phyloP scores from a whole-genome alignment of 352 stramenopile species.

The Globisporangium mamillatum region DNA sequence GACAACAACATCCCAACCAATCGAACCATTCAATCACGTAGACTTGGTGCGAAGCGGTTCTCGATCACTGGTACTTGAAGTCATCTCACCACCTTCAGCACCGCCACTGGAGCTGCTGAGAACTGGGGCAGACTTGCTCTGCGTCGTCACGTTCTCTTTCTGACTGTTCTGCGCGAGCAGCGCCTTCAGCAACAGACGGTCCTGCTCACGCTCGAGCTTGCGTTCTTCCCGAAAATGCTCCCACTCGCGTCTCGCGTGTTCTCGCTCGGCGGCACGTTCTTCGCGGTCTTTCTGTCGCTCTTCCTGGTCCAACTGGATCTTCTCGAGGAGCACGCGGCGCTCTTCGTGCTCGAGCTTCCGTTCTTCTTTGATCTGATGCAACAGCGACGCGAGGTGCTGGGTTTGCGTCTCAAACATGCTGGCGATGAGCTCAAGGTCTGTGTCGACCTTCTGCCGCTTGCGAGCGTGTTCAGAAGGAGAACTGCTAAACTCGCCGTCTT shows the following conservation, averaged over 20 bases:
- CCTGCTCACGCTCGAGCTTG: slow-evolving; percentile 10
- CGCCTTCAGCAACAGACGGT: slow-evolving; percentile 7
- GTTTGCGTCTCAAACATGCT: slow-evolving; percentile 14
- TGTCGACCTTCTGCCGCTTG: slow-evolving; percentile 4
- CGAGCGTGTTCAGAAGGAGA: not conserved
- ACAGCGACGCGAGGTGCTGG: slow-evolving; percentile 14
- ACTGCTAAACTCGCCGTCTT: not conserved
- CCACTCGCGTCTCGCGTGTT: slow-evolving; percentile 7
- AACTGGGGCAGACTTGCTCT: not conserved
- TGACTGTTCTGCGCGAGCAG: slow-evolving; percentile 5
- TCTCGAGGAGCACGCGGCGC: slow-evolving; percentile 4
- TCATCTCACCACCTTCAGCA: not conserved
- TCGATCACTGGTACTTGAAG: not conserved
- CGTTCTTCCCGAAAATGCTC: slow-evolving; percentile 14
- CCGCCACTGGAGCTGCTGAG: not conserved
- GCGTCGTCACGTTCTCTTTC: not conserved
- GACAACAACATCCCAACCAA: not conserved
- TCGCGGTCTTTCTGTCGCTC: slow-evolving; percentile 13
- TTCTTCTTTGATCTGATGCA: slow-evolving; percentile 13
- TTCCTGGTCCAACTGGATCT: slow-evolving; percentile 13
- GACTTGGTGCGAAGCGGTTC: not conserved
- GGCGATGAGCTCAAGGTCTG: slow-evolving; percentile 9
- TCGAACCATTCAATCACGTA: not conserved
- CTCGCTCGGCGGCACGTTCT: slow-evolving; percentile 8
- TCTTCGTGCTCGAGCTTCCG: slow-evolving; percentile 15